Percentiles rank a stretch among this genome's conserved stretches.
Evolutionary conservation across 257 asterid genomes (phyloP).

Genomic region (Fraxinus americana): DNA sequence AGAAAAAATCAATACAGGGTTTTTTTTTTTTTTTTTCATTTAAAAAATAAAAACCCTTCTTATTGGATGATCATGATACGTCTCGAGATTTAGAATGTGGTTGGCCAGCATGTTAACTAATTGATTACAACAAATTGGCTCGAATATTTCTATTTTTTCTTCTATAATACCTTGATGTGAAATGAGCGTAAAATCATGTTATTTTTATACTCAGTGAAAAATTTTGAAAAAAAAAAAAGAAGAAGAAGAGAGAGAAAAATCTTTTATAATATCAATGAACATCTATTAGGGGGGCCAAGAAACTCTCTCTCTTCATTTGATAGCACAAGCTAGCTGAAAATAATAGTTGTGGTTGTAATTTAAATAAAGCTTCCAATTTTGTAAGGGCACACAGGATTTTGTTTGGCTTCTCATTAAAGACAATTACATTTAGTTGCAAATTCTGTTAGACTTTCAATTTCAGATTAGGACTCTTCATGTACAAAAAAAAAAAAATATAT

Average conservation of each 20-base stretch:
- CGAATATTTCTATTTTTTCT: no score
- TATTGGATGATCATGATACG: no score
- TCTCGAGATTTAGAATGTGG: no score
- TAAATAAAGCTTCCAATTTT: conserved; percentile 32
- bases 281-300: background rate
- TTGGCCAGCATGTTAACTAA: no score
- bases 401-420: conserved; percentile 21
- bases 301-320: conserved; percentile 8
- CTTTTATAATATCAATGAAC: background rate
- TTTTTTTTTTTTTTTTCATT: no score
- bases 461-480: conserved; percentile 49
- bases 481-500: conserved; percentile 26
- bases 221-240: no score
- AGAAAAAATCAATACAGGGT: background rate
- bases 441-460: conserved; percentile 38
- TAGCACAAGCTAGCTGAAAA: conserved; percentile 24
- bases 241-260: background rate
- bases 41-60: no score
- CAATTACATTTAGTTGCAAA: conserved; percentile 37
- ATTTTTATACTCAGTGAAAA: no score
- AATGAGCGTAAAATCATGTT: no score
- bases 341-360: conserved; percentile 37
- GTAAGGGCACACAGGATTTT: conserved; percentile 37
- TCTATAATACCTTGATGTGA: no score
- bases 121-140: no score